Conservation (phyloP, 345 rosid species). For the Aurinia saxatilis region DNA sequence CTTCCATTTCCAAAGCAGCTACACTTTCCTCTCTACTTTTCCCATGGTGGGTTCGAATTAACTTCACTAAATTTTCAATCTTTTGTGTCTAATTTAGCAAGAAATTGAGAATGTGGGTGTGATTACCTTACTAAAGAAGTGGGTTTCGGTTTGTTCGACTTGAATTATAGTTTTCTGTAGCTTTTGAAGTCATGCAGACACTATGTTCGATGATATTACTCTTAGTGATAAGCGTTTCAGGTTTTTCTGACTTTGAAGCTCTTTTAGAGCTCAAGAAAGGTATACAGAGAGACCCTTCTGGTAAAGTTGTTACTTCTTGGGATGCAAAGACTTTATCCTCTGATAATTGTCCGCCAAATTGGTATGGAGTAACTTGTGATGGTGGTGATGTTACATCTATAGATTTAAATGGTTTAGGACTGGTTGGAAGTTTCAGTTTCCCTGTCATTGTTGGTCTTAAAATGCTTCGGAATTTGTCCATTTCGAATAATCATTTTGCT, state of each 20-base stretch:
- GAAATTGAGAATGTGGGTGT: slow-evolving; percentile 1
- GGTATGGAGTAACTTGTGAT: slow-evolving; percentile 70
- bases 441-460: slow-evolving; percentile 41
- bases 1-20: background rate
- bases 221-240: slow-evolving; percentile 35
- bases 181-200: slow-evolving; percentile 52
- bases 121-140: background rate
- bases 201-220: slow-evolving; percentile 37
- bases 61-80: background rate
- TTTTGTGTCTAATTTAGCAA: background rate
- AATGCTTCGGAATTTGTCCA: slow-evolving; percentile 57
- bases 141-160: background rate
- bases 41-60: background rate
- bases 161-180: background rate
- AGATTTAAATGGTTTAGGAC: slow-evolving; percentile 49
- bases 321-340: slow-evolving; percentile 50
- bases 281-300: slow-evolving; percentile 51
- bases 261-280: slow-evolving; percentile 74
- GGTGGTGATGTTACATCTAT: slow-evolving; percentile 57
- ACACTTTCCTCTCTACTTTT: background rate
- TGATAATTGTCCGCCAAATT: slow-evolving; percentile 61
- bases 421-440: slow-evolving; percentile 66
- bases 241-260: slow-evolving; percentile 62
- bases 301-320: slow-evolving; percentile 59
- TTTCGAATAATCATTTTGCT: slow-evolving; percentile 50